phyloP scores from a whole-genome alignment of 1,139 yeast species.

The Saccharomyces hybrid region DNA sequence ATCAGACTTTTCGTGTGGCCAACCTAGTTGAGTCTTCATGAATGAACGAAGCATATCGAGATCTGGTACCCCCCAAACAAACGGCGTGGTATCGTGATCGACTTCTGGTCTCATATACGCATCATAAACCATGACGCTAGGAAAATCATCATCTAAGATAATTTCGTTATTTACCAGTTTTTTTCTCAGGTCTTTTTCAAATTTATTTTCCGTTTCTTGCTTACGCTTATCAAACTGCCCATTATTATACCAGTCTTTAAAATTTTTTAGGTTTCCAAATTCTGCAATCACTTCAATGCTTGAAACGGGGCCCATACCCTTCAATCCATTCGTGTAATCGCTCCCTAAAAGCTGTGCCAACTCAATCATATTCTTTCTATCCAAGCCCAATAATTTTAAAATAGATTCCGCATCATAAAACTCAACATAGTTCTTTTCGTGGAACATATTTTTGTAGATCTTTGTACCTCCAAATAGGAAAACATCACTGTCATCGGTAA shows the following conservation, averaged over 20 bases:
- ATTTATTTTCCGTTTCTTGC: slow-evolving; percentile 37
- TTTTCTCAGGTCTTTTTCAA: slow-evolving; percentile 52
- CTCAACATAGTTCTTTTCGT: slow-evolving; percentile 87
- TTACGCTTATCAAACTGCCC: slow-evolving; percentile 35
- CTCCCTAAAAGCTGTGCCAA: slow-evolving; percentile 81
- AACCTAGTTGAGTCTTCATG: slow-evolving; percentile 65
- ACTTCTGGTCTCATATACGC: slow-evolving; percentile 80
- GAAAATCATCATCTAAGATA: slow-evolving; percentile 53
- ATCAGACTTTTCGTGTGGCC: slow-evolving; percentile 72
- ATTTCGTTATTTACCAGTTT: slow-evolving; percentile 45
- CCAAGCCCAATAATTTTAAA: slow-evolving; percentile 56
- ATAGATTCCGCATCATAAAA: slow-evolving; percentile 61
- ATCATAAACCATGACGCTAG: slow-evolving; percentile 56
- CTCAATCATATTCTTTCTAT: slow-evolving; percentile 56
- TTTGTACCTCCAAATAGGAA: slow-evolving; percentile 85
- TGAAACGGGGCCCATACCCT: slow-evolving; percentile 87
- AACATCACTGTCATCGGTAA: slow-evolving; percentile 96
- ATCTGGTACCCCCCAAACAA: slow-evolving; percentile 88
- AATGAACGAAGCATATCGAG: slow-evolving; percentile 68
- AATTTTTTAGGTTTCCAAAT: slow-evolving; percentile 45
- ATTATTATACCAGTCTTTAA: slow-evolving; percentile 47
- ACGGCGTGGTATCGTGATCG: slow-evolving; percentile 66
- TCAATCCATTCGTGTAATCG: slow-evolving; percentile 87
- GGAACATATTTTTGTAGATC: slow-evolving; percentile 89
- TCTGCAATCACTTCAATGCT: slow-evolving; percentile 93